Evolutionary conservation across 805 yeast genomes (phyloP).

Genomic region (Cyberlindnera meyerae): DNA sequence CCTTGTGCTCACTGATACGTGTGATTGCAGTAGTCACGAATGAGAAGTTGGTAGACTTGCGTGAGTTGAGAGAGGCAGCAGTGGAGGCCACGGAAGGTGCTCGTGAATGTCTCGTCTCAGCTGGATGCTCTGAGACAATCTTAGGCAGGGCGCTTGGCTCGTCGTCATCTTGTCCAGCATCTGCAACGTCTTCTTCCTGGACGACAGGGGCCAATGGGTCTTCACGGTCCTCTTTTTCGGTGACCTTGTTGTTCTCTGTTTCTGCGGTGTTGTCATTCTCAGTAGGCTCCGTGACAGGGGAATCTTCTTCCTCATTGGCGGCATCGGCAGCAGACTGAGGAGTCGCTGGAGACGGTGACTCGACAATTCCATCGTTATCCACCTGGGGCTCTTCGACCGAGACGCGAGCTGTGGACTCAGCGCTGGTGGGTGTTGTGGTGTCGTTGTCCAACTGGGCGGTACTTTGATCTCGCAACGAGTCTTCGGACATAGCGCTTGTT

Average conservation of each 20-base stretch:
- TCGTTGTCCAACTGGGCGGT: conserved; percentile 9
- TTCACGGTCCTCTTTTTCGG: neutral
- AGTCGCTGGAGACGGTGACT: too few species aligned
- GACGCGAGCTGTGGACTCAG: conserved; percentile 4
- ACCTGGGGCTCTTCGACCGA: too few species aligned
- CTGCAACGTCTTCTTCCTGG: conserved; percentile 18
- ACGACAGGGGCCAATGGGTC: neutral
- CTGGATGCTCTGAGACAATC: conserved; percentile 10
- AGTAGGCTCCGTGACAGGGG: conserved; percentile 5
- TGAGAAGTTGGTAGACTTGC: conserved; percentile 28
- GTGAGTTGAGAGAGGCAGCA: conserved; percentile 18
- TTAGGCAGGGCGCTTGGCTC: conserved; percentile 19
- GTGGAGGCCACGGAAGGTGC: conserved; percentile 19
- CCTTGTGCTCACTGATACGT: conserved; percentile 52
- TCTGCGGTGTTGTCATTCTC: neutral
- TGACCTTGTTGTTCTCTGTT: neutral
- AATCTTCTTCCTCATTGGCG: conserved; percentile 7
- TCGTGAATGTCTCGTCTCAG: conserved; percentile 17
- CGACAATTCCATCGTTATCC: too few species aligned
- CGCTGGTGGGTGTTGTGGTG: conserved; percentile 13
- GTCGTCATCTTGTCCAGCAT: conserved; percentile 12
- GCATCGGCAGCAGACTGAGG: neutral
- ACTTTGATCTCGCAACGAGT: conserved; percentile 11
- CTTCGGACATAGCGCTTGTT: conserved; percentile 9
- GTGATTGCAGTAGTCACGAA: conserved; percentile 58